Base-by-base conservation (phyloP, 148 eudicot genomes). In the Mesembryanthemum crystallinum region DNA sequence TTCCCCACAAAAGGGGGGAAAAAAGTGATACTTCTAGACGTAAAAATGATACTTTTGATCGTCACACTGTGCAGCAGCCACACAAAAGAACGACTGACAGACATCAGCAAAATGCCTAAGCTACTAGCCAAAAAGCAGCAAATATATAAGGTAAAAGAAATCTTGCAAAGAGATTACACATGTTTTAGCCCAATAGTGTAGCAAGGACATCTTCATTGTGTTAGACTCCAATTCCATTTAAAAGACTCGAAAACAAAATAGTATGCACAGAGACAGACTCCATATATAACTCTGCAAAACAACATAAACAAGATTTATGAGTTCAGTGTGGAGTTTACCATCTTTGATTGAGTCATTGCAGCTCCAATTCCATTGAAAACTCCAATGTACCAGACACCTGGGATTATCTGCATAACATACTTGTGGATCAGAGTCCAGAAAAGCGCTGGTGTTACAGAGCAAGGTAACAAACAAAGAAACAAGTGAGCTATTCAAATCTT, bases 341-440 rank as follows among this genome's bases (percentile, higher is more conserved):
- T 95, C 78, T 95, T 95, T 73, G 92, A 87, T 73, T 89, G 97
- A 24, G 97, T 95, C 83, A 94, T 83, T 77, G 72, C 52, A 64
- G 89, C 86, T 75, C 99, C 99, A 47, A 92, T 86, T 79, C 97
- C 99, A 73, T 95, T 95, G 72, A 92, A 95, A 37, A 95, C 75
- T 52, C 97, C 99, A 82, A 89, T 78, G 79, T 85, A 92, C 99
- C 94, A 95, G 52, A 82, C 83, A 61, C 99, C 97, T 39, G 94
- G 89, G 76, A 85, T 74, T 80, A 95, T 92, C 99, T 95, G 89
- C 78, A 79, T 3, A 81, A 73, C 72, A 84, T 72, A 43, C 57
- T 54, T 25, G 43, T 52, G 74, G 15, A 66, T 87, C 76, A 84
- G 80, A 77, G 7, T 32, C 27, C 45, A 20, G 61, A 61, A 39